phyloP scores from a whole-genome alignment of 768 basidiomycete species.

The Tulasnella calospora region DNA sequence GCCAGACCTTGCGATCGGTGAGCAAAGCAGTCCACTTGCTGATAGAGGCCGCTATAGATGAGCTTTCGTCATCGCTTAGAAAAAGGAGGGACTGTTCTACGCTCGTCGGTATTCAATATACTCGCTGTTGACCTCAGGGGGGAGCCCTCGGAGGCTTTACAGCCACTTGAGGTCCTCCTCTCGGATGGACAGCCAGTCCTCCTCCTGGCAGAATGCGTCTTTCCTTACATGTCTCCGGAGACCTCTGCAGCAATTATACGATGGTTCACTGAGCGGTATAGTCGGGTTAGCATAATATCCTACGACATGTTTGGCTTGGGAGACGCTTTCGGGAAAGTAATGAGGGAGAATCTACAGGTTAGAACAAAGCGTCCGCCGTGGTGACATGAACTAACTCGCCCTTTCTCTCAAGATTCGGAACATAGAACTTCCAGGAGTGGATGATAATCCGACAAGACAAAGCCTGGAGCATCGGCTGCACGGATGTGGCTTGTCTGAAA shows the following conservation, averaged over 20 bases:
- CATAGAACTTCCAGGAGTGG: conserved; percentile 67
- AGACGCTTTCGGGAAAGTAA: conserved; percentile 88
- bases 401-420: conserved; percentile 52
- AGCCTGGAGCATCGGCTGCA: conserved; percentile 60
- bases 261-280: conserved; percentile 66
- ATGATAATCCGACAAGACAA: conserved; percentile 53
- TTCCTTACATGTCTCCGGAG: conserved; percentile 74
- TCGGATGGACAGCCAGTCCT: conserved; percentile 58
- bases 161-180: conserved; percentile 37
- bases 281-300: conserved; percentile 52
- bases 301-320: conserved; percentile 93
- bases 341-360: conserved; percentile 83
- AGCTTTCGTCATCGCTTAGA: conserved; percentile 37
- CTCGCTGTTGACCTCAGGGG: conserved; percentile 71
- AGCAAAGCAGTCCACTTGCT: background rate
- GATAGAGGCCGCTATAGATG: background rate
- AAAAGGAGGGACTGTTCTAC: conserved; percentile 57
- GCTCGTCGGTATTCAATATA: conserved; percentile 59
- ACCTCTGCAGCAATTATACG: conserved; percentile 55
- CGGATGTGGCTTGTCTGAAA: conserved; percentile 50
- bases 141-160: conserved; percentile 49
- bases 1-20: conserved; percentile 35
- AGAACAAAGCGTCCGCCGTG: conserved; percentile 10
- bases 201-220: conserved; percentile 86
- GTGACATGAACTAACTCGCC: background rate